A percentile compares a stretch with the other conserved stretches of the same genome.
These are phyloP conservation scores for Solanum sitiens DNA, from an alignment of 257 asterid species.

Conservation along the genomic window DNA sequence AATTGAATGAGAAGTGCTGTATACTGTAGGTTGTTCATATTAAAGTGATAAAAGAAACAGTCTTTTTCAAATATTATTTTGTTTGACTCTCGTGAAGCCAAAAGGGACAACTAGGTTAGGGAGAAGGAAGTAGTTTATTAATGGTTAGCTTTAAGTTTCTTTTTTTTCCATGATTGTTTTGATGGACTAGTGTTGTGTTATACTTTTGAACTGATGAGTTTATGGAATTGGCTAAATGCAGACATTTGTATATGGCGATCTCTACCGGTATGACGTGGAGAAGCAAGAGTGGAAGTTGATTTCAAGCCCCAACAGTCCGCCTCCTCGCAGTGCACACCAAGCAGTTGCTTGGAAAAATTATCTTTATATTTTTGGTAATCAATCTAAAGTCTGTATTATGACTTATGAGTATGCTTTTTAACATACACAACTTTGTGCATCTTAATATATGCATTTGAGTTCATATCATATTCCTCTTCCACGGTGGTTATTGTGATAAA, in stretches of 20 bases:
- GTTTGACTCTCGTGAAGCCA: not conserved
- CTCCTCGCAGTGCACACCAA: slow-evolving; percentile 98
- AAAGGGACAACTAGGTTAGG: not conserved
- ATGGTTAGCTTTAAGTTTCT: not conserved
- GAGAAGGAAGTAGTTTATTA: not conserved
- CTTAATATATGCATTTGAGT: not conserved
- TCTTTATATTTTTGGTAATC: slow-evolving; percentile 78
- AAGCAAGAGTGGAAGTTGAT: slow-evolving; percentile 90
- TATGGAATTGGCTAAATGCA: slow-evolving; percentile 21
- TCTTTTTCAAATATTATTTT: not conserved
- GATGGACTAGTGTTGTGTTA: not conserved
- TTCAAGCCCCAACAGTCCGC: slow-evolving; percentile 95
- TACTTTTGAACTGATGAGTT: slow-evolving; percentile 1
- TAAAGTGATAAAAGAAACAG: not conserved
- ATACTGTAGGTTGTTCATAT: not conserved
- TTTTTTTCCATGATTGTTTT: not conserved
- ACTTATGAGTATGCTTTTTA: not conserved
- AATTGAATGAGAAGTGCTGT: not conserved
- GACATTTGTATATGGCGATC: slow-evolving; percentile 96
- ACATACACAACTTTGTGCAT: not conserved
- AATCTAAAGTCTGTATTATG: not conserved
- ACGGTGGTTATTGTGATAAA: not conserved
- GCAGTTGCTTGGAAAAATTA: slow-evolving; percentile 93
- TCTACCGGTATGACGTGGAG: slow-evolving; percentile 80
- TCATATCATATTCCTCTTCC: not conserved